phyloP scores from a whole-genome alignment of 306 rosid genomes.

The Astragalus membranaceus region DNA sequence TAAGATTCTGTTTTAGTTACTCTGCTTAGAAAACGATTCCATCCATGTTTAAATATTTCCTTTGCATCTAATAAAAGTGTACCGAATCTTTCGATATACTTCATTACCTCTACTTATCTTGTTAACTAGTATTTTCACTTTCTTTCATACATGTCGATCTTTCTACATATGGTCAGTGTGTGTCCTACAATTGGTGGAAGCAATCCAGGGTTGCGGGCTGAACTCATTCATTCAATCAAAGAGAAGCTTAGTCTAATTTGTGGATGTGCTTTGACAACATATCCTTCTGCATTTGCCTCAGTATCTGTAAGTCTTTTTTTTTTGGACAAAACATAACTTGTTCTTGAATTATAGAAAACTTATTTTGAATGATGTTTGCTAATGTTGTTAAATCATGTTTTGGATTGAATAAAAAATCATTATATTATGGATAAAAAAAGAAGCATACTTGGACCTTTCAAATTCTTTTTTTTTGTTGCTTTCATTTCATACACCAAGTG shows the following conservation, averaged over 20 bases:
- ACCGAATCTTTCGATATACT: background rate
- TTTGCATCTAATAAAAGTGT: background rate
- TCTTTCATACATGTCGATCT: background rate
- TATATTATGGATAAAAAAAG: too few relatives aligned
- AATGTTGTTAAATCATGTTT: conserved; percentile 1
- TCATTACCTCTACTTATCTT: conserved; percentile 5
- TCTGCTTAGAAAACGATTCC: background rate
- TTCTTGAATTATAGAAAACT: conserved; percentile 2
- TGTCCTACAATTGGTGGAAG: conserved; percentile 95
- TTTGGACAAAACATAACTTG: background rate
- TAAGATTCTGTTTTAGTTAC: too few relatives aligned
- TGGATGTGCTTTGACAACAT: conserved; percentile 65
- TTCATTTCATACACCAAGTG: background rate
- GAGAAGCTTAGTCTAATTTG: conserved; percentile 71
- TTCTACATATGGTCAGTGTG: conserved; percentile 41
- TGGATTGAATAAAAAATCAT: background rate
- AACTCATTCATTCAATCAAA: conserved; percentile 76
- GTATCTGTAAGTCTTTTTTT: conserved; percentile 65
- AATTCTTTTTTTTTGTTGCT: background rate
- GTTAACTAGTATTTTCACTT: background rate
- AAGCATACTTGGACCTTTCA: background rate
- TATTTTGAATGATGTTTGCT: background rate
- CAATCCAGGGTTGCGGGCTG: conserved; percentile 86
- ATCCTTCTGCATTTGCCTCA: conserved; percentile 88
- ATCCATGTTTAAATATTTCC: background rate